Evolutionary conservation across 2,329 filamentous ascomycete genomes (phyloP).

Genomic region (Dactylellina cionopaga): DNA sequence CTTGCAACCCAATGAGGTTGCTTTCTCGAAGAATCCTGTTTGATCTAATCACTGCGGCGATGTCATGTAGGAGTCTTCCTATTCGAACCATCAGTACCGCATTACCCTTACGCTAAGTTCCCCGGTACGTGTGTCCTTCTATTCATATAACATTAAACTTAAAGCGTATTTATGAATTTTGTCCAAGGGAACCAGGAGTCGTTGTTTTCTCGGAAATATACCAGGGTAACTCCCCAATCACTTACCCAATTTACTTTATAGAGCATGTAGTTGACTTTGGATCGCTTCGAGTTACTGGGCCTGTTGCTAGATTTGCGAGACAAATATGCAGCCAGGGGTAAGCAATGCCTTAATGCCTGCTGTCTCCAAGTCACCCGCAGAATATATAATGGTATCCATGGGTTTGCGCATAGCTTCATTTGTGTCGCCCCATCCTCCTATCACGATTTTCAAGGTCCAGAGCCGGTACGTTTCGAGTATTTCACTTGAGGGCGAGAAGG

Average conservation of each 20-base stretch:
- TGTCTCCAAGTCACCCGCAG: not conserved
- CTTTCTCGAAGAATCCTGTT: too few relatives aligned
- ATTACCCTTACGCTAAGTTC: slow-evolving; percentile 82
- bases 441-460: slow-evolving; percentile 89
- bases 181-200: slow-evolving; percentile 62
- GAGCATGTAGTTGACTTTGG: too few relatives aligned
- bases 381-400: not conserved
- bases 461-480: slow-evolving; percentile 66
- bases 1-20: too few relatives aligned
- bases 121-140: slow-evolving; percentile 24
- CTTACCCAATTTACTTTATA: too few relatives aligned
- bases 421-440: slow-evolving; percentile 90
- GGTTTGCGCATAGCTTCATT: slow-evolving; percentile 82
- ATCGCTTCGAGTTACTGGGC: slow-evolving; percentile 77
- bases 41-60: too few relatives aligned
- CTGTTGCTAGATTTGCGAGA: slow-evolving; percentile 85
- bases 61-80: slow-evolving; percentile 83
- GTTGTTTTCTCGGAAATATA: slow-evolving; percentile 95
- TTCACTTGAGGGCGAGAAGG: too few relatives aligned
- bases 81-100: slow-evolving; percentile 84
- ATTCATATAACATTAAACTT: not conserved
- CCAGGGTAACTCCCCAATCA: slow-evolving; percentile 79
- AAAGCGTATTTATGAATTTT: slow-evolving; percentile 75
- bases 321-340: slow-evolving; percentile 69
- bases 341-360: not conserved